These are phyloP conservation scores for Didymella pomorum DNA, from an alignment of 2,329 filamentous ascomycete genomes.

Conservation along the genomic window DNA sequence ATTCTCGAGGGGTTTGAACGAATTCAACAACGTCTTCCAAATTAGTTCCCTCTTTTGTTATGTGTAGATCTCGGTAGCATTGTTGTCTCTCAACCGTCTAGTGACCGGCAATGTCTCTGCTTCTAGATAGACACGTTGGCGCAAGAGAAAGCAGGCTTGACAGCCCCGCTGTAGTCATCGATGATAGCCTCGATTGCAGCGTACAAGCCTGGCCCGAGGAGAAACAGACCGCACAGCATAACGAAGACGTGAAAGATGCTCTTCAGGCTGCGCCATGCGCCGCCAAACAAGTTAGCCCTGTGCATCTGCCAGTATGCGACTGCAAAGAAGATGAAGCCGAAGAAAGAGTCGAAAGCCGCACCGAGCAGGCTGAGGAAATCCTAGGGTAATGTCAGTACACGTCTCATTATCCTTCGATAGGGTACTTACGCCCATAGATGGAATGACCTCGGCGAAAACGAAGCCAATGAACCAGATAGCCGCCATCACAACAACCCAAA, in stretches of 20 bases:
- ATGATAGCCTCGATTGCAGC: slow-evolving; percentile 63
- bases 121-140: slow-evolving; percentile 57
- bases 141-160: slow-evolving; percentile 60
- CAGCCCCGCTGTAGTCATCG: slow-evolving; percentile 56
- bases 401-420: neutral
- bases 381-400: neutral
- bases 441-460: slow-evolving; percentile 89
- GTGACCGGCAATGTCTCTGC: too few relatives aligned
- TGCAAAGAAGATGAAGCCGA: slow-evolving; percentile 94
- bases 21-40: too few relatives aligned
- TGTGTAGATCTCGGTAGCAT: too few relatives aligned
- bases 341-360: slow-evolving; percentile 87
- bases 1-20: too few relatives aligned
- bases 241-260: slow-evolving; percentile 58
- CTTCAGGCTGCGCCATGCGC: slow-evolving; percentile 50
- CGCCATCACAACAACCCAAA: slow-evolving; percentile 78
- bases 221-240: slow-evolving; percentile 57
- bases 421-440: slow-evolving; percentile 72
- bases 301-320: slow-evolving; percentile 81
- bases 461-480: slow-evolving; percentile 81
- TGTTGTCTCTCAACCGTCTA: too few relatives aligned
- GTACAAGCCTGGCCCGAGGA: slow-evolving; percentile 62
- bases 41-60: too few relatives aligned
- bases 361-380: slow-evolving; percentile 68
- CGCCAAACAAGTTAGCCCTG: slow-evolving; percentile 63